Evolutionary conservation across 805 yeast genomes (phyloP).

Genomic region (Saturnispora mendoncae): DNA sequence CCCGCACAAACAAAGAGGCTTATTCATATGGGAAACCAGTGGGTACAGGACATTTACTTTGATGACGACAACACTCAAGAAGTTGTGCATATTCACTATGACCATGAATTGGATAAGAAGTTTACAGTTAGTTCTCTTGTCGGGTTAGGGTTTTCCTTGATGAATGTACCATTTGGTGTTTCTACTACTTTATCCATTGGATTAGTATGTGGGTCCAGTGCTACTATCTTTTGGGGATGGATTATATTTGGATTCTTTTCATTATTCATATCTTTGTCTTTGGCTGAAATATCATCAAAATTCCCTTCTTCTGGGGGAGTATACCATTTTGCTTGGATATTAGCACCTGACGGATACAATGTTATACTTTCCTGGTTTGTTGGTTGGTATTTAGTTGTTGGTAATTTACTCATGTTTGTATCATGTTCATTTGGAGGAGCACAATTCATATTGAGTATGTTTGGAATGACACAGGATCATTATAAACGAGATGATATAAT

Average conservation of each 20-base stretch:
- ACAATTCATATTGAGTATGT: constrained; percentile 58
- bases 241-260: constrained; percentile 55
- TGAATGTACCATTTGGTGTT: constrained; percentile 77
- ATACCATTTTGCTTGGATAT: constrained; percentile 67
- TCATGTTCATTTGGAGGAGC: constrained; percentile 71
- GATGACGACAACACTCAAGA: constrained; percentile 44
- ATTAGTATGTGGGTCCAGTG: constrained; percentile 67
- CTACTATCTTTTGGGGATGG: constrained; percentile 72
- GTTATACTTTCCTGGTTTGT: constrained; percentile 62
- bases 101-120: constrained; percentile 60
- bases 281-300: constrained; percentile 70
- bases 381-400: constrained; percentile 67
- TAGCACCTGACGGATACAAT: constrained; percentile 52
- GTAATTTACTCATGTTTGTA: constrained; percentile 71
- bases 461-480: constrained; percentile 52
- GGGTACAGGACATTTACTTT: constrained; percentile 26
- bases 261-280: constrained; percentile 55
- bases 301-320: constrained; percentile 72
- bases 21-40: constrained; percentile 20
- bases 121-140: constrained; percentile 62
- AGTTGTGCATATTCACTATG: constrained; percentile 65
- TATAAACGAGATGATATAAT: constrained; percentile 48
- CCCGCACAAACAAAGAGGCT: constrained; percentile 1
- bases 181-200: constrained; percentile 67
- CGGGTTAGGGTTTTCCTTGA: constrained; percentile 70